Percentiles rank a stretch among this genome's conserved stretches.
phyloP scores from a whole-genome alignment of 1,139 yeast species.

The Petasospora rhodanensis region DNA sequence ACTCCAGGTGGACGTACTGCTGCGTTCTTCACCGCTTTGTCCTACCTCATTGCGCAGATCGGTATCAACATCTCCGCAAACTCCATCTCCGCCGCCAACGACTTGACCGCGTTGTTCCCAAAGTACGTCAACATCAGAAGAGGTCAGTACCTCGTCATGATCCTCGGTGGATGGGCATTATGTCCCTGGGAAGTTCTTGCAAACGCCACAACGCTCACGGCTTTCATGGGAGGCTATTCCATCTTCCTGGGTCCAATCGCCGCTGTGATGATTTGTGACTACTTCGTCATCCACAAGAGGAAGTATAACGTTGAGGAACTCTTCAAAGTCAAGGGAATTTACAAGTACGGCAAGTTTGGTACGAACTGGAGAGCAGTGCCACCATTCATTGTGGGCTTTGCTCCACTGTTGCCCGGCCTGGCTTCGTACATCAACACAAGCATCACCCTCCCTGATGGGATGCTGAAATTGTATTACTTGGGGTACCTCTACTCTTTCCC shows the following conservation, averaged over 20 bases:
- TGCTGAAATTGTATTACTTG: no score
- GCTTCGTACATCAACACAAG: no score
- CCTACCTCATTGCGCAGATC: constrained; percentile 52
- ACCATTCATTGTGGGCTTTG: no score
- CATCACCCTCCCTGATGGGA: no score
- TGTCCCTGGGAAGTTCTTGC: constrained; percentile 36
- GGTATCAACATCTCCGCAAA: constrained; percentile 60
- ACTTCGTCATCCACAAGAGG: no score
- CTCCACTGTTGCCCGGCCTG: no score
- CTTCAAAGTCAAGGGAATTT: no score
- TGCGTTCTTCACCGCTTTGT: constrained; percentile 47
- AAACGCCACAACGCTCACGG: constrained; percentile 29
- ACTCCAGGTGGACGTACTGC: no score
- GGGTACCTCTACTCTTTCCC: no score
- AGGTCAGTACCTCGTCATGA: constrained; percentile 30
- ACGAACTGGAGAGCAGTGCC: no score
- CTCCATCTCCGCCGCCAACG: constrained; percentile 57
- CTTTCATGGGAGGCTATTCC: constrained; percentile 34
- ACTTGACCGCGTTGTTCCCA: constrained; percentile 52
- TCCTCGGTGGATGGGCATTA: constrained; percentile 33
- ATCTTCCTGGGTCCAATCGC: constrained; percentile 33
- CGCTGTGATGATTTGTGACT: constrained; percentile 30
- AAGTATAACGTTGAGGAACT: no score
- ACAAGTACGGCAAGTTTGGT: no score
- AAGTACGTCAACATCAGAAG: constrained; percentile 40